These are phyloP conservation scores for Phylloporus sp. DNA, from an alignment of 768 basidiomycete genomes.

Conservation along the genomic window DNA sequence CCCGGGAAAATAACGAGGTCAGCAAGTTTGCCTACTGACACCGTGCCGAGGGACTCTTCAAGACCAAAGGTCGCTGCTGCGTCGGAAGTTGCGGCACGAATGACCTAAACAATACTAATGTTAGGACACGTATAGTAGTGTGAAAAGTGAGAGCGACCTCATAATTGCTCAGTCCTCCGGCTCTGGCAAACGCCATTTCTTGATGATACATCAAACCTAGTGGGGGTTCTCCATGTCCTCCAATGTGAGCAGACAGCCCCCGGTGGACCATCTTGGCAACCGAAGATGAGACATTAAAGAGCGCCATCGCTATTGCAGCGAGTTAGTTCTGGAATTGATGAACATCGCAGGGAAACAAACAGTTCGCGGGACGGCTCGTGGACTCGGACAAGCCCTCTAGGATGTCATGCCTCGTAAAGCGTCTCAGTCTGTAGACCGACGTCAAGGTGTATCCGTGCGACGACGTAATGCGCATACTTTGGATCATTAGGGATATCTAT, in stretches of 20 bases:
- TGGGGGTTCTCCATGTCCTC: constrained; percentile 71
- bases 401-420: constrained; percentile 60
- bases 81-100: constrained; percentile 62
- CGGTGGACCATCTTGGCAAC: constrained; percentile 63
- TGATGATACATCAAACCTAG: constrained; percentile 73
- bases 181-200: constrained; percentile 61
- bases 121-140: neutral
- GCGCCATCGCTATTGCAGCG: constrained; percentile 43
- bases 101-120: constrained; percentile 37
- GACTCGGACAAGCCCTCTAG: constrained; percentile 58
- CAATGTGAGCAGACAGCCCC: constrained; percentile 60
- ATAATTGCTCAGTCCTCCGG: constrained; percentile 65
- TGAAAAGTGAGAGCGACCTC: constrained; percentile 40
- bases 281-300: constrained; percentile 67
- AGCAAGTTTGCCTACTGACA: constrained; percentile 62
- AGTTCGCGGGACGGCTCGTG: constrained; percentile 52
- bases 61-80: constrained; percentile 66
- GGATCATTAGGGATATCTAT: constrained; percentile 62
- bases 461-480: constrained; percentile 43
- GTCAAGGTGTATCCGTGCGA: neutral
- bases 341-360: constrained; percentile 34
- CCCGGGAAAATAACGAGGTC: constrained; percentile 65
- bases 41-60: constrained; percentile 54
- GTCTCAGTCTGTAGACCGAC: constrained; percentile 44
- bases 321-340: neutral